Evolutionary conservation across 352 stramenopile genomes (phyloP).

Genomic region (Globisporangium nunn): DNA sequence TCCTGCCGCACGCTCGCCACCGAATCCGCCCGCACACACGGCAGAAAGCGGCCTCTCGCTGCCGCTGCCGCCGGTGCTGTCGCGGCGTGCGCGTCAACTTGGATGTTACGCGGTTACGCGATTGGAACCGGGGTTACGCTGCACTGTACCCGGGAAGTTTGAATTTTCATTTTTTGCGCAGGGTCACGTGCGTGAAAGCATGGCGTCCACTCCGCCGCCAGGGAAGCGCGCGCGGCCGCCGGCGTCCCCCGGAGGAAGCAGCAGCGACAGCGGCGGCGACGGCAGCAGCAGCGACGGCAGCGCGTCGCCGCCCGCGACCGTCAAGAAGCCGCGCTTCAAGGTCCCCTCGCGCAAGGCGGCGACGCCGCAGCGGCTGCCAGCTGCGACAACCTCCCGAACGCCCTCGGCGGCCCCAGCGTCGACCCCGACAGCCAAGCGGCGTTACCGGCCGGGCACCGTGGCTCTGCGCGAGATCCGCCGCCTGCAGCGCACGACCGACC

Average conservation of each 20-base stretch:
- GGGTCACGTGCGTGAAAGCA: neutral
- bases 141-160: neutral
- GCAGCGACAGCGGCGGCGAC: neutral
- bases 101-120: no score
- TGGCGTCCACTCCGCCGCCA: conserved; percentile 15
- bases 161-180: neutral
- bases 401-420: neutral
- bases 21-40: no score
- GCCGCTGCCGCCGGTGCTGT: no score
- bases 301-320: conserved; percentile 7
- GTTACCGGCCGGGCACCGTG: conserved; percentile 55
- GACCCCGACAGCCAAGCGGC: conserved; percentile 29
- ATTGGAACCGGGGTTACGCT: no score
- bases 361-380: conserved; percentile 6
- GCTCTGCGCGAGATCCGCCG: conserved; percentile 95
- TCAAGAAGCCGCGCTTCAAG: conserved; percentile 14
- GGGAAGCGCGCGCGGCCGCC: conserved; percentile 12
- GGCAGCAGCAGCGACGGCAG: neutral
- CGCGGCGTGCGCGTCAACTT: no score
- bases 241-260: conserved; percentile 5
- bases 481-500: conserved; percentile 93
- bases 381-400: neutral
- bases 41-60: no score
- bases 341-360: conserved; percentile 9
- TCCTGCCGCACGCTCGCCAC: no score